Conservation (phyloP, 2,329 filamentous ascomycete species). For the Aspergillus tubingensis region DNA sequence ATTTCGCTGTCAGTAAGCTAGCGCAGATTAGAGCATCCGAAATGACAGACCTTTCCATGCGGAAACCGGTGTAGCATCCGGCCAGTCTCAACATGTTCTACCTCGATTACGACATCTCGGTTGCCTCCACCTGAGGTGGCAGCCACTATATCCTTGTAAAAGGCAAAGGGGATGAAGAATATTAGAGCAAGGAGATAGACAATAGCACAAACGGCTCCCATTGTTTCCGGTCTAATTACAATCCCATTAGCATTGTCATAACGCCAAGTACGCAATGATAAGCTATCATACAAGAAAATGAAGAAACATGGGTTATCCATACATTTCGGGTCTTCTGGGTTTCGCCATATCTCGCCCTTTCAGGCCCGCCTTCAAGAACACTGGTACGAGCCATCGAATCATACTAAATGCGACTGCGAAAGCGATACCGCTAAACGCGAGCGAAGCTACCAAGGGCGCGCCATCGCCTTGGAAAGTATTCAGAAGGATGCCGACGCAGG, state of each 20-base stretch:
- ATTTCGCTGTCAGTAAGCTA: conserved; percentile 9
- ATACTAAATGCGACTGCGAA: conserved; percentile 81
- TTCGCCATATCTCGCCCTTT: conserved; percentile 90
- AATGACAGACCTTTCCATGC: conserved; percentile 73
- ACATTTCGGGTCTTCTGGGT: conserved; percentile 72
- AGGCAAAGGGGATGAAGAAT: conserved; percentile 91
- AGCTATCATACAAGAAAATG: not conserved
- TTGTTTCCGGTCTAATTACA: conserved; percentile 73
- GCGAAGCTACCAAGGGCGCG: conserved; percentile 82
- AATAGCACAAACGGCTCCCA: conserved; percentile 90
- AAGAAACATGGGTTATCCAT: conserved; percentile 19
- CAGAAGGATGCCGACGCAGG: conserved; percentile 69
- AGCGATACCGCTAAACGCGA: conserved; percentile 81
- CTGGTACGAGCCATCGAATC: conserved; percentile 89
- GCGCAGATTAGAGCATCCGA: not conserved
- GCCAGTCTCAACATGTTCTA: conserved; percentile 74
- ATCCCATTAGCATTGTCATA: conserved; percentile 11
- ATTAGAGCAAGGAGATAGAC: conserved; percentile 90
- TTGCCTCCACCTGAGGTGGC: conserved; percentile 94
- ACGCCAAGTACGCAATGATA: not conserved
- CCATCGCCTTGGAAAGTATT: conserved; percentile 85
- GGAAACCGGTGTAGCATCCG: conserved; percentile 89
- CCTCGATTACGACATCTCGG: conserved; percentile 76
- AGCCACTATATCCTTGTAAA: conserved; percentile 96
- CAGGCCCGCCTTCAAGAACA: conserved; percentile 84